Base-by-base conservation (phyloP, 495 filamentous ascomycete genomes). In the Pseudoneurospora amorphoporcata region DNA sequence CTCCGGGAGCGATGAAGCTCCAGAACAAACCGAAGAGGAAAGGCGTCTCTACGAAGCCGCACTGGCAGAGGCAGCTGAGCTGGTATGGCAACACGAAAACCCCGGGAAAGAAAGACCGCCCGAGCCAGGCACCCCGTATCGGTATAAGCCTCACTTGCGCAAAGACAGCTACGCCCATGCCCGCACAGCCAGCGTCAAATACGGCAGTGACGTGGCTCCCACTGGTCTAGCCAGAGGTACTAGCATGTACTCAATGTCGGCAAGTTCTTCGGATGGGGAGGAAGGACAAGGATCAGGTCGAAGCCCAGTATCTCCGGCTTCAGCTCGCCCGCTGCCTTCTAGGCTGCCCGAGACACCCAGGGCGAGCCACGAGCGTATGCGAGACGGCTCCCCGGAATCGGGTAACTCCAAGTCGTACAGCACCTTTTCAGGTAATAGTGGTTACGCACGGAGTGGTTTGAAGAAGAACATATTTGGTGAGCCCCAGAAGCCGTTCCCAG, bases 1-100 rank as follows among this genome's bases (percentile, higher is more conserved):
- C 53, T 61, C 53, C 6, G 53, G 53, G 29, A 35, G 6, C 29
- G 29, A 61, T 35, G 53, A 61, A 29, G 47, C 70, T 9, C 74
- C 69, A 1, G 71, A 68, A 19, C 80, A 80, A 75, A 78, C 79
- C 40, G 77, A 90, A 3, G 91, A 92, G 43, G 92, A 96, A 38
- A 80, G 84, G 69, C 86, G 87, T 38, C 72, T 97, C 35, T 90
- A 94, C 75, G 80, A 88, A 9, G 92, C 91, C 32, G 94, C 94
- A 9, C 90, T 94, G 73, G 87, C 94, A 72, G 94, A 97, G 79
- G 94, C 94, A 1, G 91, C 93, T 4, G 92, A 97, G 76, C 84
- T 97, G 4, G 93, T 97, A 29, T 95, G 89, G 88, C 90, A 89
- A 78, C 94, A 97, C 77, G 88, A 91, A 75, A 88, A 95, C 75